Conservation (phyloP, 345 rosid genomes). For the Pelargonium nanum region DNA sequence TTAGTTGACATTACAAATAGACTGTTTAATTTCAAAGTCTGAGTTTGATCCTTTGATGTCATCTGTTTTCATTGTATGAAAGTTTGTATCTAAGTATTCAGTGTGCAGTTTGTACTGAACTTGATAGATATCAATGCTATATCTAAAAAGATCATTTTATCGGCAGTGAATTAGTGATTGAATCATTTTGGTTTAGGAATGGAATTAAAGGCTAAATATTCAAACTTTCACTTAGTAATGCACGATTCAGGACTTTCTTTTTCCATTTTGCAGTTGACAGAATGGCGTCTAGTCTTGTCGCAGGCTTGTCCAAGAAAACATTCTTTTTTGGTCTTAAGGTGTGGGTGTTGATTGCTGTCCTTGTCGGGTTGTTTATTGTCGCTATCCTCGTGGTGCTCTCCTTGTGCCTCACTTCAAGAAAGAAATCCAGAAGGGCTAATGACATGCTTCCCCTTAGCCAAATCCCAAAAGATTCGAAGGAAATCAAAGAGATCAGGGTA, state of each 20-base stretch:
- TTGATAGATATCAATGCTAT: neutral
- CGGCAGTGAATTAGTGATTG: neutral
- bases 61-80: neutral
- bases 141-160: neutral
- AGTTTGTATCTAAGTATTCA: neutral
- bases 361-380: slow-evolving; percentile 9
- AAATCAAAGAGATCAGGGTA: slow-evolving; percentile 16
- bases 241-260: neutral
- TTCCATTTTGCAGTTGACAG: neutral
- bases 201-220: neutral
- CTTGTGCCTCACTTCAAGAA: slow-evolving; percentile 10
- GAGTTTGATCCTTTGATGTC: neutral
- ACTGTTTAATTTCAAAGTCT: too few relatives aligned
- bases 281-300: slow-evolving; percentile 11
- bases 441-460: slow-evolving; percentile 10
- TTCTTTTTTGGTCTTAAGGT: slow-evolving; percentile 14
- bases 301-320: slow-evolving; percentile 12
- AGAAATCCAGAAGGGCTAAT: slow-evolving; percentile 12
- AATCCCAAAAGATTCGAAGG: slow-evolving; percentile 12
- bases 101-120: neutral
- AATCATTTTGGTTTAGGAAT: neutral
- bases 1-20: too few relatives aligned
- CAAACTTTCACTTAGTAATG: too few relatives aligned
- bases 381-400: slow-evolving; percentile 9
- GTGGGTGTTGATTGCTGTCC: slow-evolving; percentile 12